Evolutionary conservation across 2,329 filamentous ascomycete genomes (phyloP).

Genomic region (Fusarium sp.): DNA sequence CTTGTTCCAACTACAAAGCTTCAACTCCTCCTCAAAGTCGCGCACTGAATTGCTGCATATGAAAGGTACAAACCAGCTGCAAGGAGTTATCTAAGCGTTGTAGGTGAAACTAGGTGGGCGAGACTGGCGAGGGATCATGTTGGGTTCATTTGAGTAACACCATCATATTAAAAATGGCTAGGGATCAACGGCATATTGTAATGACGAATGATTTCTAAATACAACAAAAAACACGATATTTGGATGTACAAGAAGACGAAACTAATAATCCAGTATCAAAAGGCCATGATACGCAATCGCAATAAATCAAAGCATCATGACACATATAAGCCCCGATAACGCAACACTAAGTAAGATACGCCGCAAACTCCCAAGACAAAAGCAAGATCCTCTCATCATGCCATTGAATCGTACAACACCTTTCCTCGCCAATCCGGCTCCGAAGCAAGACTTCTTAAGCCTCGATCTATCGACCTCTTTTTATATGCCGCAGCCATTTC

Average conservation of each 20-base stretch:
- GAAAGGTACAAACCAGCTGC: constrained; percentile 2
- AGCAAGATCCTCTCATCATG: constrained; percentile 20
- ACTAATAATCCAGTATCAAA: neutral
- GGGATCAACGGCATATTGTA: neutral
- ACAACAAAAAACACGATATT: neutral
- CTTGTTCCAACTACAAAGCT: constrained; percentile 17
- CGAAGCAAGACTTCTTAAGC: constrained; percentile 2
- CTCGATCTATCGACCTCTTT: constrained; percentile 14
- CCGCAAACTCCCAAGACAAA: constrained; percentile 23
- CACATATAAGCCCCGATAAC: neutral
- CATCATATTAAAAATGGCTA: neutral
- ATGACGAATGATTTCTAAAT: neutral
- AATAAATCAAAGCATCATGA: neutral
- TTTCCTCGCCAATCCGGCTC: constrained; percentile 5
- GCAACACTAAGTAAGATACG: constrained; percentile 10
- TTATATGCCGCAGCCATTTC: constrained; percentile 15
- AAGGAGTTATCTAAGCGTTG: constrained; percentile 13
- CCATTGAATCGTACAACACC: constrained; percentile 24
- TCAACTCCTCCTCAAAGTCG: neutral
- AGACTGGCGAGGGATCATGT: neutral
- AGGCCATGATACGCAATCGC: neutral
- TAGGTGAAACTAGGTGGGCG: neutral
- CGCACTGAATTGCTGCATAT: constrained; percentile 2
- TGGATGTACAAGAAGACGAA: neutral
- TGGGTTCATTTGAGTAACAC: neutral